Evolutionary conservation across 345 rosid genomes (phyloP), one percentile per base, ranked within the genome.

Genomic region (Populus tremula): DNA sequence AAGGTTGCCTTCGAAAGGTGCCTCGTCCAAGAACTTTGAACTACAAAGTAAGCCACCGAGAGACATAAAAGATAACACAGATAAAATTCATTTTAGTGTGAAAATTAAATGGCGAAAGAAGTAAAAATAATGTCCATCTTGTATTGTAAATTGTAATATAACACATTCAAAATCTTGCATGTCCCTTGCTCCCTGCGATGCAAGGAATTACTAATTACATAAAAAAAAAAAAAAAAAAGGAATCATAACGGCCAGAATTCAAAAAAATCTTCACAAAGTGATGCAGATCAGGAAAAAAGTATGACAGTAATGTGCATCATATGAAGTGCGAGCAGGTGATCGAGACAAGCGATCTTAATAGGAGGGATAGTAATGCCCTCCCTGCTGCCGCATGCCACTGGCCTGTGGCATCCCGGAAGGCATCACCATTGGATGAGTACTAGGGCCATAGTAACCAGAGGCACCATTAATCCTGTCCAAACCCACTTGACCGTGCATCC

Each of bases 401-500:
- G 47, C 54, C 56, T 49, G 84, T 49, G 80, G 75, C 75, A 77
- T 81, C 63, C 83, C 83, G 47, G 67, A 71, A 71, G 76, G 62
- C 79, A 70, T 71, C 83, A 39, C 29, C 41, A 41, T 17, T 64
- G 71, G 50, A 20, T 74, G 78, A 36, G 73, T 53, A 71, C 0
- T 18, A 41, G 70, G 47, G 38, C 62, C 35, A 27, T 72, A 61
- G 70, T 56, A 67, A 29, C 74, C 78, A 25, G 77, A 45, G 68
- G 75, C 66, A 21, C 71, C 80, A 33, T 62, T 69, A 23, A 67
- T 73, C 62, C 76, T 72, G 31, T 74, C 33, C 73, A 81, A 33
- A 66, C 74, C 72, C 35, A 49, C 23, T 72, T 81, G 84, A 16
- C 84, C 81, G 38, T 69, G 84, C 77, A 81, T 68, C 29, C 84